phyloP scores from a whole-genome alignment of 2,329 filamentous ascomycete genomes.

The Fusarium sp. region DNA sequence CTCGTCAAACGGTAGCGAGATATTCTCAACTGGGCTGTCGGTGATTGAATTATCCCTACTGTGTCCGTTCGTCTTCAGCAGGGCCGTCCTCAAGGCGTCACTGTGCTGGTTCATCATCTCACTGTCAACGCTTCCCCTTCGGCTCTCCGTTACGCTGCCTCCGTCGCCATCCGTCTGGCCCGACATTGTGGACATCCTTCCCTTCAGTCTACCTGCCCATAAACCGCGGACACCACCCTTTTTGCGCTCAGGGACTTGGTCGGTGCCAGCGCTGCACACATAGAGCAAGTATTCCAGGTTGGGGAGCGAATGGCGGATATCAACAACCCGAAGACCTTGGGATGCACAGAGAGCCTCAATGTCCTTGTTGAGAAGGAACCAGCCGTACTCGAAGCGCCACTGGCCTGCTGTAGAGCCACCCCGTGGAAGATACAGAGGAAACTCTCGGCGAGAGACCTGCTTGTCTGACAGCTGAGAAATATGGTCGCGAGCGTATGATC shows the following conservation, averaged over 20 bases:
- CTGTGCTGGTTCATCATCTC: constrained; percentile 54
- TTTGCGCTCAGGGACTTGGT: constrained; percentile 71
- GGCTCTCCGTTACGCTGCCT: constrained; percentile 54
- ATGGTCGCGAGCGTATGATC: constrained; percentile 80
- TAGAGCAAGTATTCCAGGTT: constrained; percentile 95
- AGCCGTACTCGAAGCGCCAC: constrained; percentile 95
- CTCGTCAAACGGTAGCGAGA: constrained; percentile 61
- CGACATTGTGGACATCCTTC: constrained; percentile 48
- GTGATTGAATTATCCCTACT: constrained; percentile 21
- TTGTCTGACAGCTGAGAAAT: constrained; percentile 69
- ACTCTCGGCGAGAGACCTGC: constrained; percentile 70
- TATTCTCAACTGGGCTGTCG: constrained; percentile 35
- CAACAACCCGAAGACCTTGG: constrained; percentile 82
- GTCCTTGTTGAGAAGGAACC: constrained; percentile 96
- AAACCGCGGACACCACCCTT: constrained; percentile 71
- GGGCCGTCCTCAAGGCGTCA: constrained; percentile 56
- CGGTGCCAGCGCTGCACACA: constrained; percentile 83
- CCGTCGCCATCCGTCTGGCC: constrained; percentile 51
- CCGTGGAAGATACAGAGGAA: constrained; percentile 79
- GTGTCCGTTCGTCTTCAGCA: constrained; percentile 43
- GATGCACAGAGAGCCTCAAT: constrained; percentile 77
- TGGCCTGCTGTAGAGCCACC: constrained; percentile 75
- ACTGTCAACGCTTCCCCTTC: constrained; percentile 59
- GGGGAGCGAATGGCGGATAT: constrained; percentile 90
- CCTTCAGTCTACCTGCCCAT: constrained; percentile 62